phyloP scores from a whole-genome alignment of 2,329 filamentous ascomycete species.

The Chrysosphaeria jannelii region DNA sequence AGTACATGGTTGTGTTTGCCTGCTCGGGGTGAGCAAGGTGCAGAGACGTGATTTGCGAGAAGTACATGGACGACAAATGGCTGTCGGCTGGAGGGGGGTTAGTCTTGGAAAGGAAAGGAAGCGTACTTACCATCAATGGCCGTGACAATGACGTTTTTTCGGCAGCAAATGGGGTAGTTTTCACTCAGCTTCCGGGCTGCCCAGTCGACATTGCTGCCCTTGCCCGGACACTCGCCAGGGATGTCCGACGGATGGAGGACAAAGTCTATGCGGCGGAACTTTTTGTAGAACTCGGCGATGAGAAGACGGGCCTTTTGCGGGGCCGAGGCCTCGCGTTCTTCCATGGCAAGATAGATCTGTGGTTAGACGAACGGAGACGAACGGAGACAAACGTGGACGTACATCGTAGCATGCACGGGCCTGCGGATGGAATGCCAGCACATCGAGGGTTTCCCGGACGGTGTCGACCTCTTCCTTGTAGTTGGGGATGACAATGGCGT shows the following conservation, averaged over 20 bases:
- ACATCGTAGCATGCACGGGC: slow-evolving; percentile 38
- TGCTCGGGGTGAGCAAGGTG: slow-evolving; percentile 28
- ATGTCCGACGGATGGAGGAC: slow-evolving; percentile 36
- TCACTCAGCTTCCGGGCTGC: slow-evolving; percentile 33
- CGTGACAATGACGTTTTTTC: slow-evolving; percentile 35
- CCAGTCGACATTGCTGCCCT: slow-evolving; percentile 47
- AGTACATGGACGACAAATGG: slow-evolving; percentile 38
- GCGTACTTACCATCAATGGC: slow-evolving; percentile 36
- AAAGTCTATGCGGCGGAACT: slow-evolving; percentile 34
- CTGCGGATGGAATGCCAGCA: slow-evolving; percentile 34
- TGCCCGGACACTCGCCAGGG: slow-evolving; percentile 37
- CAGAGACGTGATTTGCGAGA: slow-evolving; percentile 30
- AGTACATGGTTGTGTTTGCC: slow-evolving; percentile 30
- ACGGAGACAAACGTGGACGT: slow-evolving; percentile 13
- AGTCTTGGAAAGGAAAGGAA: slow-evolving; percentile 7
- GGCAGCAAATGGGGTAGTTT: slow-evolving; percentile 20
- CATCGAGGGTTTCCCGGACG: slow-evolving; percentile 34
- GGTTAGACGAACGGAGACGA: too few relatives aligned
- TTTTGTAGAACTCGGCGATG: slow-evolving; percentile 29
- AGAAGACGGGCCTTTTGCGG: slow-evolving; percentile 30
- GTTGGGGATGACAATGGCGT: slow-evolving; percentile 41
- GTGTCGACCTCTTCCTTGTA: slow-evolving; percentile 46
- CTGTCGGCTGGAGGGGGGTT: slow-evolving; percentile 25
- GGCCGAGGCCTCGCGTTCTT: slow-evolving; percentile 30
- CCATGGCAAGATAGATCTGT: slow-evolving; percentile 44